Evolutionary conservation across 169 alveolate species (phyloP).

Genomic region (Plasmodium fragile): DNA sequence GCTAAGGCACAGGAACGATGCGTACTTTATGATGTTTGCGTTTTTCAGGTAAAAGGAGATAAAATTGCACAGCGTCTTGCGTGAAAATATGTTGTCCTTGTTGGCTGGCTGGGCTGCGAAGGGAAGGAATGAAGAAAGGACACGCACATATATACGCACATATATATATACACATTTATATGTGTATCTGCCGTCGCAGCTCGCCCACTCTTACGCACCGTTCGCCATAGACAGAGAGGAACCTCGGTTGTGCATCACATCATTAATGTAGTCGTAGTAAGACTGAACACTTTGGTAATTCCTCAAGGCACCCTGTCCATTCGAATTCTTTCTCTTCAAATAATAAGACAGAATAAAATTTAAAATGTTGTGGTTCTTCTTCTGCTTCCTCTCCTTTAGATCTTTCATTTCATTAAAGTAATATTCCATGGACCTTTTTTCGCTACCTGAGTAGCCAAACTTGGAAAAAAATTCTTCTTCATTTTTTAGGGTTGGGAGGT

Average conservation of each 20-base stretch:
- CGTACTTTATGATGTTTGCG: slow-evolving; percentile 23
- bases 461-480: slow-evolving; percentile 65
- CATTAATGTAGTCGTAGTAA: slow-evolving; percentile 46
- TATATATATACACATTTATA: neutral
- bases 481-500: slow-evolving; percentile 44
- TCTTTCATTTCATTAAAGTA: slow-evolving; percentile 68
- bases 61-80: slow-evolving; percentile 69
- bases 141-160: neutral
- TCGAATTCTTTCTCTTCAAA: slow-evolving; percentile 13
- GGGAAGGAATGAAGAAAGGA: neutral
- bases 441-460: slow-evolving; percentile 37
- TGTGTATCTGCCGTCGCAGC: neutral
- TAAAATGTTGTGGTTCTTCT: slow-evolving; percentile 54
- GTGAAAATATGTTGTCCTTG: slow-evolving; percentile 75
- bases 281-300: slow-evolving; percentile 51
- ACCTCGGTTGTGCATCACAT: slow-evolving; percentile 6
- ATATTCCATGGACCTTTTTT: slow-evolving; percentile 64
- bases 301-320: neutral
- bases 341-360: slow-evolving; percentile 51
- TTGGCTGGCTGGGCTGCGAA: slow-evolving; percentile 77
- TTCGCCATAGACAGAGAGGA: neutral
- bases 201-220: neutral
- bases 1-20: slow-evolving; percentile 30
- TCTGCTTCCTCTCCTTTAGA: slow-evolving; percentile 42
- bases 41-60: slow-evolving; percentile 54